These are phyloP conservation scores for Solanum hybrid DNA, from an alignment of 305 asterid genomes.

Conservation along the genomic window DNA sequence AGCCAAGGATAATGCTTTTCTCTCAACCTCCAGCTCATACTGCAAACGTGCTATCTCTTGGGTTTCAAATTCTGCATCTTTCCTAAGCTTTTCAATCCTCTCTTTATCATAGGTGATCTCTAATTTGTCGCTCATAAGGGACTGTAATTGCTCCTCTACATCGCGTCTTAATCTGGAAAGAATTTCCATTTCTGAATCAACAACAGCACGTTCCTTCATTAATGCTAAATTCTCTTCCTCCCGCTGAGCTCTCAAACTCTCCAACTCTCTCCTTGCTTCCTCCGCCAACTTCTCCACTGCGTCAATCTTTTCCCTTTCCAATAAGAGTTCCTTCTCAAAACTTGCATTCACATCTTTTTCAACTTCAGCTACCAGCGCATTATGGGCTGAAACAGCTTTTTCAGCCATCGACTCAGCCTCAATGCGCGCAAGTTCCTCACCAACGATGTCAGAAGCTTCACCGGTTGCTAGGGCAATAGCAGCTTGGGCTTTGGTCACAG, in stretches of 20 bases:
- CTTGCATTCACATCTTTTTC: slow-evolving; percentile 77
- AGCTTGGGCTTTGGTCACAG: slow-evolving; percentile 96
- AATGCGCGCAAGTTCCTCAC: slow-evolving; percentile 90
- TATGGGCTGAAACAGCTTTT: slow-evolving; percentile 86
- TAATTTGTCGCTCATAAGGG: slow-evolving; percentile 51
- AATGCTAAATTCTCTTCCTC: slow-evolving; percentile 68
- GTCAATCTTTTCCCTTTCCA: slow-evolving; percentile 67
- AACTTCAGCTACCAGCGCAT: slow-evolving; percentile 75
- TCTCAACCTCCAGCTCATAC: slow-evolving; percentile 91
- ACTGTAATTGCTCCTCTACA: slow-evolving; percentile 77
- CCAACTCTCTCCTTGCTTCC: slow-evolving; percentile 70
- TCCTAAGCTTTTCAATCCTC: slow-evolving; percentile 68
- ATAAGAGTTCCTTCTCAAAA: slow-evolving; percentile 59
- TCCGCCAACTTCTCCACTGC: slow-evolving; percentile 74
- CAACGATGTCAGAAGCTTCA: slow-evolving; percentile 65
- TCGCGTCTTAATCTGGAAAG: slow-evolving; percentile 67
- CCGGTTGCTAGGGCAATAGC: slow-evolving; percentile 88
- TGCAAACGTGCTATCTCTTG: slow-evolving; percentile 69
- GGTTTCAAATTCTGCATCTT: slow-evolving; percentile 69
- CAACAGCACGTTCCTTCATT: slow-evolving; percentile 73
- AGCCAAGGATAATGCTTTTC: slow-evolving; percentile 89
- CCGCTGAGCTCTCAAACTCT: slow-evolving; percentile 58
- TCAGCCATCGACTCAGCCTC: slow-evolving; percentile 97
- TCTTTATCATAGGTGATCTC: slow-evolving; percentile 84
- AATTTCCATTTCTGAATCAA: slow-evolving; percentile 84